A percentile compares a stretch with the other conserved stretches of the same genome.
Conservation (phyloP, 1,284 basidiomycete species). For the Rugiboletus extremiorientalis region DNA sequence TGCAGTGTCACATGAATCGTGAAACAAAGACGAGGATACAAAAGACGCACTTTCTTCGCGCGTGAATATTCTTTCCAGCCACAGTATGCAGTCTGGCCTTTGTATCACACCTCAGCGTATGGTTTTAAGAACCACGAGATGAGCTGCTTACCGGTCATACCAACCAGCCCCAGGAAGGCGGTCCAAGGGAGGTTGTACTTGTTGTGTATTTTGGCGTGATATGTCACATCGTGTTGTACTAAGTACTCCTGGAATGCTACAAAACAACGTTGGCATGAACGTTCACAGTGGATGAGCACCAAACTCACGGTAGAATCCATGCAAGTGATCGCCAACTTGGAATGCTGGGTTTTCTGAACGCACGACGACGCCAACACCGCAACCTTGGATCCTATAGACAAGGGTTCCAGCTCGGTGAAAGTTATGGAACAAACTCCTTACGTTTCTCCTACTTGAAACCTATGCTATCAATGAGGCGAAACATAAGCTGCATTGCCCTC, state of each 20-base stretch:
- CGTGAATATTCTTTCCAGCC: slow-evolving; percentile 24
- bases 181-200: slow-evolving; percentile 19
- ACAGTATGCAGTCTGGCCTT: slow-evolving; percentile 21
- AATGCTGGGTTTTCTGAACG: slow-evolving; percentile 18
- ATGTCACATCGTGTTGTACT: not conserved
- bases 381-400: slow-evolving; percentile 1
- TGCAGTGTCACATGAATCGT: not conserved
- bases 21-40: not conserved
- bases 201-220: slow-evolving; percentile 16
- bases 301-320: slow-evolving; percentile 12
- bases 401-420: not conserved
- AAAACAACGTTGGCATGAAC: not conserved
- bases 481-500: not conserved
- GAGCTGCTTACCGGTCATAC: slow-evolving; percentile 6
- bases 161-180: slow-evolving; percentile 14
- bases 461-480: not conserved
- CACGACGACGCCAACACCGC: slow-evolving; percentile 13
- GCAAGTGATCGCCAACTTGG: slow-evolving; percentile 14
- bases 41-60: slow-evolving; percentile 16
- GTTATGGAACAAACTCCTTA: not conserved
- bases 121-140: not conserved
- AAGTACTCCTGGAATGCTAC: slow-evolving; percentile 23
- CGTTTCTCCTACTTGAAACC: slow-evolving; percentile 10
- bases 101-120: not conserved
- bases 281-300: too few species aligned